Evolutionary conservation across 2,329 filamentous ascomycete genomes (phyloP).

Genomic region (Ustulina deusta): DNA sequence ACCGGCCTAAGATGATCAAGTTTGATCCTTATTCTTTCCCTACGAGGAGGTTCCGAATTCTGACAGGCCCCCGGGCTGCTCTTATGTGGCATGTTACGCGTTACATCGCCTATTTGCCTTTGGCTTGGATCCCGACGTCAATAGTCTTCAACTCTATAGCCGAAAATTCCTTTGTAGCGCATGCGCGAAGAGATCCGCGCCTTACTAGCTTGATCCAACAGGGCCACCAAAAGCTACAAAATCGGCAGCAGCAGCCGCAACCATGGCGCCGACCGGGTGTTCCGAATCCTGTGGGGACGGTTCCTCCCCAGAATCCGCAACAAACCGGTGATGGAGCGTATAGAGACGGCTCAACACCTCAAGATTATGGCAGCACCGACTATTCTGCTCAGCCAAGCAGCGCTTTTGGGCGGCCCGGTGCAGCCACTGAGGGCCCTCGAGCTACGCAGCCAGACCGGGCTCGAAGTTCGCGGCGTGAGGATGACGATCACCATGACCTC

Average conservation of each 20-base stretch:
- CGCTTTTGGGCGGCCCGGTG: slow-evolving; percentile 3
- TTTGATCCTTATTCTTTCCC: slow-evolving; percentile 53
- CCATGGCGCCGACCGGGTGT: slow-evolving; percentile 6
- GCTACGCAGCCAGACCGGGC: slow-evolving; percentile 33
- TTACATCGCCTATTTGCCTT: slow-evolving; percentile 51
- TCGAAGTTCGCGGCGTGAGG: slow-evolving; percentile 24
- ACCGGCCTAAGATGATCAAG: slow-evolving; percentile 50
- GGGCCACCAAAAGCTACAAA: not conserved
- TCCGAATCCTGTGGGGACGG: not conserved
- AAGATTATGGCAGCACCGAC: slow-evolving; percentile 21
- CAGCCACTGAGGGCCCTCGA: slow-evolving; percentile 5
- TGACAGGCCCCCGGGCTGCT: slow-evolving; percentile 47
- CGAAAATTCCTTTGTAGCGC: slow-evolving; percentile 41
- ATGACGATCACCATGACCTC: slow-evolving; percentile 42
- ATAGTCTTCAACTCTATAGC: slow-evolving; percentile 51
- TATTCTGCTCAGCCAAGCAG: slow-evolving; percentile 14
- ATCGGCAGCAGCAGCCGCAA: not conserved
- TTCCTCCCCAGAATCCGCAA: not conserved
- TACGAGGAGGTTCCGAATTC: slow-evolving; percentile 35
- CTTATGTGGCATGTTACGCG: slow-evolving; percentile 55
- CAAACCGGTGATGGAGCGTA: not conserved
- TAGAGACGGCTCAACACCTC: slow-evolving; percentile 3
- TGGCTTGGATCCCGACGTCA: slow-evolving; percentile 44
- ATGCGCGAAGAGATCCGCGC: slow-evolving; percentile 39
- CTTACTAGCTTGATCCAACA: not conserved